phyloP scores from a whole-genome alignment of 129 eudicot genomes.

The Apium graveolens region DNA sequence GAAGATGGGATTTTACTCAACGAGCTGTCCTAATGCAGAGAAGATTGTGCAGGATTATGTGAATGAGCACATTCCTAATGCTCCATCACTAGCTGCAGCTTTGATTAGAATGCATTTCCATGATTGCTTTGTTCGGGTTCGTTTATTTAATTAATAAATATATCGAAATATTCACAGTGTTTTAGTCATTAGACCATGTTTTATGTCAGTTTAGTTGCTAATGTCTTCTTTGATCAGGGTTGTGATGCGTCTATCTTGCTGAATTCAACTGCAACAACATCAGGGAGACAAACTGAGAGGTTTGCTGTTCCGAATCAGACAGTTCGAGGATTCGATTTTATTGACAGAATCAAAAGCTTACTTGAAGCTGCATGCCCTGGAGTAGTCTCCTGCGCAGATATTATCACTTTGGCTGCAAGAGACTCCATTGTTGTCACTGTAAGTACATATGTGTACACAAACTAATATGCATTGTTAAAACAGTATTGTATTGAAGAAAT shows the following conservation, averaged over 20 bases:
- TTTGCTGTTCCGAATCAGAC: slow-evolving; percentile 59
- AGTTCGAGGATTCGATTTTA: slow-evolving; percentile 60
- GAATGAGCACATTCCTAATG: slow-evolving; percentile 24
- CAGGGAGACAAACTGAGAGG: slow-evolving; percentile 73
- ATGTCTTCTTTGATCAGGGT: slow-evolving; percentile 38
- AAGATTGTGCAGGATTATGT: slow-evolving; percentile 29
- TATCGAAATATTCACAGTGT: background rate
- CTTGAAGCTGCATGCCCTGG: slow-evolving; percentile 86
- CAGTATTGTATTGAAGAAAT: background rate
- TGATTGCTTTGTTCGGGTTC: slow-evolving; percentile 44
- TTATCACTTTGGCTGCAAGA: slow-evolving; percentile 55
- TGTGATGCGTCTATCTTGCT: slow-evolving; percentile 82
- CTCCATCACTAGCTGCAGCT: slow-evolving; percentile 39
- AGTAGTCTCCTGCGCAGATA: slow-evolving; percentile 86
- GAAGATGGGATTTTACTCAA: slow-evolving; percentile 15
- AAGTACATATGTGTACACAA: slow-evolving; percentile 12
- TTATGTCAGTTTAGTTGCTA: background rate
- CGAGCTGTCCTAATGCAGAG: slow-evolving; percentile 35
- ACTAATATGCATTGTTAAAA: background rate
- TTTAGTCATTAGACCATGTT: background rate
- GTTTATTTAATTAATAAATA: background rate
- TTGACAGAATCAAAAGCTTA: slow-evolving; percentile 60
- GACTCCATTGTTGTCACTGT: slow-evolving; percentile 67
- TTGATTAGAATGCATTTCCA: slow-evolving; percentile 45
- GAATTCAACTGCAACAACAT: slow-evolving; percentile 44